Evolutionary conservation across 805 yeast genomes (phyloP).

Genomic region (Ogataea paraovalis): DNA sequence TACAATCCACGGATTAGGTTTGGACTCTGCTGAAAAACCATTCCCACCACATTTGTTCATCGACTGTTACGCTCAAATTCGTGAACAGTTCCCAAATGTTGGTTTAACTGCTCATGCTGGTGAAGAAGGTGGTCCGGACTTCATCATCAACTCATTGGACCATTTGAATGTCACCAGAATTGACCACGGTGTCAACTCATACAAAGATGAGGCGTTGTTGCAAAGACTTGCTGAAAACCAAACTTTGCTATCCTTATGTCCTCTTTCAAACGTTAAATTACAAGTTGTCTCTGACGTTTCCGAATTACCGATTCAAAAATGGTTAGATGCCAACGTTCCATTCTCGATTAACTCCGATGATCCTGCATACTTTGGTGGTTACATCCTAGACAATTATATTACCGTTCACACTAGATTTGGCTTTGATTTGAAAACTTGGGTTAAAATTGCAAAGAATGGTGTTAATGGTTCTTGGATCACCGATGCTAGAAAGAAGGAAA

Average conservation of each 20-base stretch:
- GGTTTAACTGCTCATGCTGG: conserved; percentile 85
- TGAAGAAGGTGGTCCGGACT: conserved; percentile 81
- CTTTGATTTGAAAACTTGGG: conserved; percentile 60
- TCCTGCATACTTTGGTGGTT: conserved; percentile 85
- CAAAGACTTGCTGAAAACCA: conserved; percentile 51
- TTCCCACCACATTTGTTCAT: conserved; percentile 69
- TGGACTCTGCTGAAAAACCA: conserved; percentile 75
- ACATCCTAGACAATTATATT: conserved; percentile 69
- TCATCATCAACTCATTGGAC: conserved; percentile 55
- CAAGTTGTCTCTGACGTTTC: conserved; percentile 66
- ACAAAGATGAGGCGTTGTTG: conserved; percentile 50
- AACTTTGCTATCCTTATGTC: conserved; percentile 69
- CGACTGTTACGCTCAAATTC: conserved; percentile 55
- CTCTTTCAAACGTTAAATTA: conserved; percentile 70
- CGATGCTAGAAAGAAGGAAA: conserved; percentile 46
- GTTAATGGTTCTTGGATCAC: conserved; percentile 73
- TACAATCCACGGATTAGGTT: conserved; percentile 70
- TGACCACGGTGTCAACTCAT: conserved; percentile 75
- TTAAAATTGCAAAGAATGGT: conserved; percentile 56
- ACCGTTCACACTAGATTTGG: conserved; percentile 64
- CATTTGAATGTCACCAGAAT: conserved; percentile 61
- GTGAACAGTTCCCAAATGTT: conserved; percentile 46
- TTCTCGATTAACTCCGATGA: conserved; percentile 77
- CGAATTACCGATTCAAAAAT: conserved; percentile 61
- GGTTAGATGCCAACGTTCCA: conserved; percentile 60